These are phyloP conservation scores for Cucurbita ficifolia DNA, from an alignment of 306 rosid species.

Conservation along the genomic window DNA sequence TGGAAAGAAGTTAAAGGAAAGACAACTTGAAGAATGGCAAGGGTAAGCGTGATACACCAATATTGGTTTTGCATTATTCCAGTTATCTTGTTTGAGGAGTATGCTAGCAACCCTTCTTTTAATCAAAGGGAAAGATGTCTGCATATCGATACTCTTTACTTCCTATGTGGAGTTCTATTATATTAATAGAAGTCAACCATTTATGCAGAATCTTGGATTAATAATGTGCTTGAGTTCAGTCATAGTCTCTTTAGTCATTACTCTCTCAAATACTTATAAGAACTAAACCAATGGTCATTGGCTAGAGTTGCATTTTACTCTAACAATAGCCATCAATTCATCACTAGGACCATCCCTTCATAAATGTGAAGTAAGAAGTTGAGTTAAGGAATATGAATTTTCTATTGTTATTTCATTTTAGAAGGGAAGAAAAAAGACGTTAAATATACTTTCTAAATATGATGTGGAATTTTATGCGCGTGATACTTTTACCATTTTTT, in stretches of 20 bases:
- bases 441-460: neutral
- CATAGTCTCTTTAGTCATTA: neutral
- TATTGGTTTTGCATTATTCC: neutral
- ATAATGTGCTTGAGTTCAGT: neutral
- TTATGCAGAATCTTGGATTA: neutral
- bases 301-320: neutral
- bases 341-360: neutral
- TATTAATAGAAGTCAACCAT: neutral
- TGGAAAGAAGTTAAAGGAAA: conserved; percentile 90
- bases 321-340: neutral
- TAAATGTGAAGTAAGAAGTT: neutral
- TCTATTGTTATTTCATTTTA: neutral
- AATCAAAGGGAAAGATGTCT: neutral
- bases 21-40: conserved; percentile 84
- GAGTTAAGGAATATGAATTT: neutral
- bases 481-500: neutral
- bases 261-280: neutral
- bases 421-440: neutral
- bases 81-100: neutral
- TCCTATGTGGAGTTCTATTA: neutral
- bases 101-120: neutral
- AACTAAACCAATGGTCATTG: neutral
- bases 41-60: conserved; percentile 36
- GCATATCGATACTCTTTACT: neutral
- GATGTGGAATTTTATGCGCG: neutral